Base-by-base conservation (phyloP, 345 rosid species). In the Arabidopsis suecica region DNA sequence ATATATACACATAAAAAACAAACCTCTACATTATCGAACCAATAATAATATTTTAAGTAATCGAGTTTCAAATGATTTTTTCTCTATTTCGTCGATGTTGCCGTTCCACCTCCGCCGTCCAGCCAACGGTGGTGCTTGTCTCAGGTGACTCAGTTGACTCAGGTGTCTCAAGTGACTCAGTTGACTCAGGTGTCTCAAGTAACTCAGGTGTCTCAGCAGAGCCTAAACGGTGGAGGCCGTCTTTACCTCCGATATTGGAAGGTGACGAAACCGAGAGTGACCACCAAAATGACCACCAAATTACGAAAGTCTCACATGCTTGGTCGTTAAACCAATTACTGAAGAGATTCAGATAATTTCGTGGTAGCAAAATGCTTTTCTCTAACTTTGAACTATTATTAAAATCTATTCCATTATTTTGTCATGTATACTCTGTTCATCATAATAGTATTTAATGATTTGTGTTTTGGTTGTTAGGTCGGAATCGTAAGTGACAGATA, bases 201-300 rank as follows among this genome's bases (percentile, higher is more conserved):
- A 2, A 28, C 23, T 38, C 32, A 6, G 22, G 41, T 25, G 3
- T 11, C 34, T 32, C 40, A 10, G 9, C 18, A 14, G 37, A 28
- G 60, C 2, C 6, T 6, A 18, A 1, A 47, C 32, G 50, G 38
- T 72, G 69, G 61, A 72, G 53, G 7, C 76, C 76, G 9, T 25
- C 76, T 38, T 49, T 71, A 37, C 9, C 60, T 37, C 20, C 60
- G 40, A 71, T 71, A 49, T 7, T 38, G 18, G 75, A 71, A 71
- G 68, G 51, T 11, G 41, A 71, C 2, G 75, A 60, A 61, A 49
- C 40, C 18, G 30, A 61, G 33, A 16, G 45, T 9, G 66, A 34
- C 33, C 37, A 58, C 16, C 44, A 38, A 10, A 37, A 18, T 0
- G 66, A 34, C 33, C 37, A 58, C 16, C 44, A 38, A 10, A 37